Evolutionary conservation across 2,329 filamentous ascomycete species (phyloP).

Genomic region (Tolypocladium ovalisporum): DNA sequence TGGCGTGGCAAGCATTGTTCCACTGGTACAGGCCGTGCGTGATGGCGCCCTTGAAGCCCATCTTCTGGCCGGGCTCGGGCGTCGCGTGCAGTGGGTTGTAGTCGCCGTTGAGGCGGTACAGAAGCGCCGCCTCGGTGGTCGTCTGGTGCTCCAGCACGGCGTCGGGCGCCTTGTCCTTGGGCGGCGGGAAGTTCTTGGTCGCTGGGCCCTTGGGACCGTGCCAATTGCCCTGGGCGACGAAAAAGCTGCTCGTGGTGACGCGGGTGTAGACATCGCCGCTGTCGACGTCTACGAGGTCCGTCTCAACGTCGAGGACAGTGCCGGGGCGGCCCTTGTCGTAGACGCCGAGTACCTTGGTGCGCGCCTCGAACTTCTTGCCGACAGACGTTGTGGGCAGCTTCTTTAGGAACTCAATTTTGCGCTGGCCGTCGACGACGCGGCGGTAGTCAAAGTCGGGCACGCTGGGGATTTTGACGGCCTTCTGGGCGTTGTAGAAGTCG

Average conservation of each 20-base stretch:
- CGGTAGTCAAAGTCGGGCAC: conserved; percentile 66
- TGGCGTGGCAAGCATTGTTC: conserved; percentile 65
- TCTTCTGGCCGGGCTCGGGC: conserved; percentile 72
- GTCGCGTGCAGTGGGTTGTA: conserved; percentile 90
- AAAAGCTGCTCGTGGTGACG: conserved; percentile 63
- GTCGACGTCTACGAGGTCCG: conserved; percentile 59
- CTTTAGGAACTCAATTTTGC: conserved; percentile 67
- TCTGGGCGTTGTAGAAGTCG: conserved; percentile 70
- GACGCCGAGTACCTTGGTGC: conserved; percentile 69
- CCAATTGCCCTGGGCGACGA: conserved; percentile 71
- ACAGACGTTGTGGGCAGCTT: conserved; percentile 61
- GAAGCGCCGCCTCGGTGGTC: conserved; percentile 57
- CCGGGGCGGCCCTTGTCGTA: conserved; percentile 85
- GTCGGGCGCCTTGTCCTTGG: conserved; percentile 64
- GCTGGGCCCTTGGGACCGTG: conserved; percentile 83
- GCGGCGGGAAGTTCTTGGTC: conserved; percentile 67
- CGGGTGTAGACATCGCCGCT: conserved; percentile 61
- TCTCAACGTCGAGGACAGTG: conserved; percentile 71
- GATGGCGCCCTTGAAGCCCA: conserved; percentile 85
- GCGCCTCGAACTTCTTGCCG: conserved; percentile 64
- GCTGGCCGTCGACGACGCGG: conserved; percentile 75
- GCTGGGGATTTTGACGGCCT: conserved; percentile 56
- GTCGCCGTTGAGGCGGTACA: conserved; percentile 83
- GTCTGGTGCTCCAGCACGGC: conserved; percentile 60
- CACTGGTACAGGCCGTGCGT: conserved; percentile 84